phyloP scores from a whole-genome alignment of 345 rosid species.

The Iberis pinnata region DNA sequence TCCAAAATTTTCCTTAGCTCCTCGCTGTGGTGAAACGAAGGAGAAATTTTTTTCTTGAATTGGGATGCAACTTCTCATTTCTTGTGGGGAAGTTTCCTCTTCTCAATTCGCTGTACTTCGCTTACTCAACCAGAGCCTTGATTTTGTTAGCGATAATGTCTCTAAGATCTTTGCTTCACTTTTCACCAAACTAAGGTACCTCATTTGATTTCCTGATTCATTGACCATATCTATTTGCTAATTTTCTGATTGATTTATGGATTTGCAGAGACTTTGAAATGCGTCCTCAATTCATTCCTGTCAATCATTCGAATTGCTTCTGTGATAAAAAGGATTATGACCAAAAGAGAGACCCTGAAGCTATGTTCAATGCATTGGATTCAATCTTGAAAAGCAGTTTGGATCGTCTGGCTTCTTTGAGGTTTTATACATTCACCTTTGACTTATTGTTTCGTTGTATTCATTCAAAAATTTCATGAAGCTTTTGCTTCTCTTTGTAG shows the following conservation, averaged over 20 bases:
- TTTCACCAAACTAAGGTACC: slow-evolving; percentile 31
- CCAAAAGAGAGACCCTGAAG: slow-evolving; percentile 35
- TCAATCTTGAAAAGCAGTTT: slow-evolving; percentile 51
- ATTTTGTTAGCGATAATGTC: slow-evolving; percentile 39
- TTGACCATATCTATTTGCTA: neutral
- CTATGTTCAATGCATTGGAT: slow-evolving; percentile 49
- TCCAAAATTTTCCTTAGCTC: too few relatives aligned
- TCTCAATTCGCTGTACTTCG: slow-evolving; percentile 34
- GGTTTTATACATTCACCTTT: slow-evolving; percentile 27
- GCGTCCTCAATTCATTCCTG: slow-evolving; percentile 13
- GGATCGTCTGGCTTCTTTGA: slow-evolving; percentile 59
- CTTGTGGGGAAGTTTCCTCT: slow-evolving; percentile 38
- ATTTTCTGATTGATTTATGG: neutral
- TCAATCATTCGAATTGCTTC: neutral
- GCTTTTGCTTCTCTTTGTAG: slow-evolving; percentile 32
- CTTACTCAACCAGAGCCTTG: slow-evolving; percentile 36
- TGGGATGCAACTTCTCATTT: slow-evolving; percentile 38
- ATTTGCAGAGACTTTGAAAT: slow-evolving; percentile 29
- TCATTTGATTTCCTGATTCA: neutral
- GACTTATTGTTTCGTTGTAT: neutral
- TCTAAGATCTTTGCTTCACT: slow-evolving; percentile 27
- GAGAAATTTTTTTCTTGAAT: too few relatives aligned
- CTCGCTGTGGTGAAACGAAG: too few relatives aligned
- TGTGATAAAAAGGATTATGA: slow-evolving; percentile 27
- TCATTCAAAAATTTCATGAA: slow-evolving; percentile 13